phyloP scores from a whole-genome alignment of 2,329 filamentous ascomycete genomes.

The Karstenula rhodostoma region DNA sequence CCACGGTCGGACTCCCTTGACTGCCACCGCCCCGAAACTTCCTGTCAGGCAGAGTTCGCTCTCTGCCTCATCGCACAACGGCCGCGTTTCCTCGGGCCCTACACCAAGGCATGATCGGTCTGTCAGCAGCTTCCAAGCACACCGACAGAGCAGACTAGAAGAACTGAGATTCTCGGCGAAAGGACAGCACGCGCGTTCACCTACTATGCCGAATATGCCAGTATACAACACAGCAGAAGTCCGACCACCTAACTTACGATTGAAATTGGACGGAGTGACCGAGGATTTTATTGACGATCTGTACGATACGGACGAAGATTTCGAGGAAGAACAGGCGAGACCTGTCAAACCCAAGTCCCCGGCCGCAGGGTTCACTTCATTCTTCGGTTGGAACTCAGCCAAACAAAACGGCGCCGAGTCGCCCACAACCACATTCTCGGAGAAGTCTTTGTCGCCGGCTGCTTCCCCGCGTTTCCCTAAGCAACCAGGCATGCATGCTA shows the following conservation, averaged over 20 bases:
- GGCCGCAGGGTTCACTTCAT: slow-evolving; percentile 66
- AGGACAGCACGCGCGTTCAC: slow-evolving; percentile 41
- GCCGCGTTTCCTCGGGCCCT: slow-evolving; percentile 20
- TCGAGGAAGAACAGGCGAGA: slow-evolving; percentile 23
- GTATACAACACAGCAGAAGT: slow-evolving; percentile 41
- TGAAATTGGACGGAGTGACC: slow-evolving; percentile 47
- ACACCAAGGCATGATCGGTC: slow-evolving; percentile 46
- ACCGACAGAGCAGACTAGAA: slow-evolving; percentile 35
- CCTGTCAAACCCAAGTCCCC: slow-evolving; percentile 54
- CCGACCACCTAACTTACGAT: slow-evolving; percentile 40
- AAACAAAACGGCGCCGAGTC: slow-evolving; percentile 63
- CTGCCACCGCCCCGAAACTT: slow-evolving; percentile 32
- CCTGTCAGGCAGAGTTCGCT: slow-evolving; percentile 34
- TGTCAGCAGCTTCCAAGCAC: slow-evolving; percentile 44
- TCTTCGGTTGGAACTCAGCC: slow-evolving; percentile 71
- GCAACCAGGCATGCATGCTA: slow-evolving; percentile 36
- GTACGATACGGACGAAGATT: slow-evolving; percentile 39
- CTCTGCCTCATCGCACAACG: slow-evolving; percentile 25
- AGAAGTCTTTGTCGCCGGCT: slow-evolving; percentile 65
- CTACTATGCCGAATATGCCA: slow-evolving; percentile 51
- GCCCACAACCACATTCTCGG: slow-evolving; percentile 69
- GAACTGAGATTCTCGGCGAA: slow-evolving; percentile 33
- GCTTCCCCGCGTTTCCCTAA: slow-evolving; percentile 60
- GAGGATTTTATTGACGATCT: slow-evolving; percentile 48
- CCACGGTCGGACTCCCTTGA: slow-evolving; percentile 44